A percentile compares a stretch with the other conserved stretches of the same genome.
Evolutionary conservation across 176 grass and related monocot species (phyloP).

Genomic region (Poa pratensis): DNA sequence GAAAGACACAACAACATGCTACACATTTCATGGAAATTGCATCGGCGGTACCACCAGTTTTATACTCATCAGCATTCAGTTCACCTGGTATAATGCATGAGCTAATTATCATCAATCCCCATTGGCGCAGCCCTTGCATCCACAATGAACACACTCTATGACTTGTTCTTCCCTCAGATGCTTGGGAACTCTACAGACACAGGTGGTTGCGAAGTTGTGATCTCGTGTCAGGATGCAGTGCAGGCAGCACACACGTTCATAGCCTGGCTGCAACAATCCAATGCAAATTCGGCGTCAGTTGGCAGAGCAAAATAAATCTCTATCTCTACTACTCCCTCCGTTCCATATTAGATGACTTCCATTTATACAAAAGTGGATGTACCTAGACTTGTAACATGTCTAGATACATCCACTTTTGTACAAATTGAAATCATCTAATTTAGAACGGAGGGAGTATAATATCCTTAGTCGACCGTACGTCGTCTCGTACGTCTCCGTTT

Average conservation of each 20-base stretch:
- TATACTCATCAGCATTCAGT: not conserved
- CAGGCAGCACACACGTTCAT: not conserved
- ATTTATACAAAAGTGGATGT: too few relatives aligned
- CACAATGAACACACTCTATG: not conserved
- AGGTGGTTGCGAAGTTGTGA: not conserved
- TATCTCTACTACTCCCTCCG: too few relatives aligned
- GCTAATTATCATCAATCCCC: not conserved
- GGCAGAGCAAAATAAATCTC: too few relatives aligned
- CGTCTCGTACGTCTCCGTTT: too few relatives aligned
- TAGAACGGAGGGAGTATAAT: too few relatives aligned
- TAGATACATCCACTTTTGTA: too few relatives aligned
- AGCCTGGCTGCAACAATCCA: not conserved
- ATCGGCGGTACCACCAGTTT: not conserved
- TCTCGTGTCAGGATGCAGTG: constrained; percentile 11
- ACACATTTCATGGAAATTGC: not conserved
- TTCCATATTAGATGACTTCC: too few relatives aligned
- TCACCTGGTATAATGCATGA: too few relatives aligned
- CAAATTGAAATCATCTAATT: too few relatives aligned
- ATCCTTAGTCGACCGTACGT: too few relatives aligned
- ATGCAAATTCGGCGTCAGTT: not conserved
- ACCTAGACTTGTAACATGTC: too few relatives aligned
- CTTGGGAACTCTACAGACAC: not conserved
- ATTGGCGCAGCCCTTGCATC: not conserved
- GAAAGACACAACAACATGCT: not conserved
- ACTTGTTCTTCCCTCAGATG: constrained; percentile 7